phyloP scores from a whole-genome alignment of 805 yeast species.

The Saccharomyces paradoxus region DNA sequence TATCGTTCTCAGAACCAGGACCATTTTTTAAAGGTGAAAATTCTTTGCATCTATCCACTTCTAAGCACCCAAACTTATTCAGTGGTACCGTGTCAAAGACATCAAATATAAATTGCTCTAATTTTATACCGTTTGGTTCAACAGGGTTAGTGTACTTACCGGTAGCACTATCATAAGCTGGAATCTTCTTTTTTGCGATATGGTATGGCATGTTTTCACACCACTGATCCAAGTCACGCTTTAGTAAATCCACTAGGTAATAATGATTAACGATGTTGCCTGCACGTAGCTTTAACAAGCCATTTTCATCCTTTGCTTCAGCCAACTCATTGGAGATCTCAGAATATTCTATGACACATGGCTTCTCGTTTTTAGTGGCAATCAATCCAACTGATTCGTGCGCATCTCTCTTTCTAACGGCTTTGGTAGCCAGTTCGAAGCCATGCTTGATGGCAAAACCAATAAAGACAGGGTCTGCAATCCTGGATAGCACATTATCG shows the following conservation, averaged over 20 bases:
- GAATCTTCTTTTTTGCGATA: constrained; percentile 85
- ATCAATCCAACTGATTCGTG: constrained; percentile 86
- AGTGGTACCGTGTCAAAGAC: constrained; percentile 76
- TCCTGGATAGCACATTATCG: constrained; percentile 83
- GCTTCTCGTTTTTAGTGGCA: constrained; percentile 57
- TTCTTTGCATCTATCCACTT: constrained; percentile 77
- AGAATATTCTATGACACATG: constrained; percentile 91
- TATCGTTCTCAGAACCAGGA: constrained; percentile 71
- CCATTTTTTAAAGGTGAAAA: constrained; percentile 93
- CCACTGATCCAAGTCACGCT: constrained; percentile 58
- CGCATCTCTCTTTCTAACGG: constrained; percentile 86
- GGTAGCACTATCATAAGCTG: constrained; percentile 41
- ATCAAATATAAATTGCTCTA: constrained; percentile 95
- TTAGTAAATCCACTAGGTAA: constrained; percentile 72
- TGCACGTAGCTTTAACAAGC: constrained; percentile 70
- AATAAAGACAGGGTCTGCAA: constrained; percentile 80
- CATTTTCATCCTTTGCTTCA: constrained; percentile 50
- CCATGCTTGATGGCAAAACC: constrained; percentile 70
- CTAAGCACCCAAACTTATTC: constrained; percentile 76
- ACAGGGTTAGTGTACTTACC: constrained; percentile 52
- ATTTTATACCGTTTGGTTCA: constrained; percentile 81
- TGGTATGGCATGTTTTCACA: constrained; percentile 77
- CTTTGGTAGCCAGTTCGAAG: constrained; percentile 82
- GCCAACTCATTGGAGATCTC: constrained; percentile 76
- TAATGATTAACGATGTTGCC: constrained; percentile 97